Conservation (phyloP, 2,329 filamentous ascomycete genomes). For the Lithohypha guttulata region DNA sequence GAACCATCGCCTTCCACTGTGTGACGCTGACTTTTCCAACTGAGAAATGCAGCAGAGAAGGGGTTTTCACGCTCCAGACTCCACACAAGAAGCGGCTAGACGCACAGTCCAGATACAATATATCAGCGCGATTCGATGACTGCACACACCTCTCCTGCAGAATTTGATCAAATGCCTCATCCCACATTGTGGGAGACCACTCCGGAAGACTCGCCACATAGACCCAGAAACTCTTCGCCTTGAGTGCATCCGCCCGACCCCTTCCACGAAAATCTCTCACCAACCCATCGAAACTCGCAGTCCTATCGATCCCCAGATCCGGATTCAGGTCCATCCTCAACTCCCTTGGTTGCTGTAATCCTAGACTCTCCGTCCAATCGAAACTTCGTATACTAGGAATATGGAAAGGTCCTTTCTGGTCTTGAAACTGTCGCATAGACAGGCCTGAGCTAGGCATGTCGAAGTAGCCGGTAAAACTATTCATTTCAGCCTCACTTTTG, state of each 20-base stretch:
- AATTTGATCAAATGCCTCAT: background rate
- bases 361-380: background rate
- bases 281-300: background rate
- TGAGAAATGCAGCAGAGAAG: background rate
- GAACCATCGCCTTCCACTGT: background rate
- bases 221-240: background rate
- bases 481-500: background rate
- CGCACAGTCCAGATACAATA: conserved; percentile 3
- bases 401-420: background rate
- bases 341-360: background rate
- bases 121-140: background rate
- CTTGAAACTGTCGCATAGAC: conserved; percentile 1
- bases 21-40: background rate
- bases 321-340: no score
- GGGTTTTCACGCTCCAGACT: background rate
- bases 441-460: background rate
- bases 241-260: background rate
- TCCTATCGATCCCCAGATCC: background rate
- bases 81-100: background rate
- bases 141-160: background rate
- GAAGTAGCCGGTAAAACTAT: background rate
- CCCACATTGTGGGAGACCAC: background rate
- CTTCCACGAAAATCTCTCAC: background rate
- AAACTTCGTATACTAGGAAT: background rate
- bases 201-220: background rate